Evolutionary conservation across 202 grass and related monocot genomes (phyloP), one percentile per base, ranked within the genome.

Genomic region (Schoenoplectus triqueter): DNA sequence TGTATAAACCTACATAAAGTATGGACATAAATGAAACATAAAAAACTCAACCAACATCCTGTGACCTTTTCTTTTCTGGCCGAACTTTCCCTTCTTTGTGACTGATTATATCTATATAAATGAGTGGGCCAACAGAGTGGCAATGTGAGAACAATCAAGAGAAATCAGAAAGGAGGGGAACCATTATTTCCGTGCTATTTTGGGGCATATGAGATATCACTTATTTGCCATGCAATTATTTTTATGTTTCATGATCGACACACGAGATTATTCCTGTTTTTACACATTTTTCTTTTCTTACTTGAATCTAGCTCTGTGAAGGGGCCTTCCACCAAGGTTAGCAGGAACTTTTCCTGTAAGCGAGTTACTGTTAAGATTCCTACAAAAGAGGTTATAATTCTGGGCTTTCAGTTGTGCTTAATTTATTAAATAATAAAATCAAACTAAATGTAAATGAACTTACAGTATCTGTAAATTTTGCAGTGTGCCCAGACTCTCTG

Each of bases 301-400:
- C 96, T 99, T 99, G 72, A 99, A 99, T 84, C 96, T 91, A 89
- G 92, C 93, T 86, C 96, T 87, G 86, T 96, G 96, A 57, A 99
- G 87, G 82, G 93, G 93, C 83, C 86, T 93, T 88, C 96, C 96
- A 52, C 96, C 96, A 18, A 99, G 85, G 74, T 64, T 94, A 76
- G 90, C 90, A 6, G 96, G 96, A 87, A 99, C 93, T 76, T 74
- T 94, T 88, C 96, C 96, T 41, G 96, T 94, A 73, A 96, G 89
- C 91, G 49, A 83, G 82, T 99, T 99, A 59, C 90, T 93, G 86
- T 99, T 99, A 69, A 99, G 90, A 86, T 99, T 92, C 69, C 96
- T 99, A 85, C n/a, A 73, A 68, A 84, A 55, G 10, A 85, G 3
- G 13, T 61, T 69, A 0, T 74, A 55, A 84, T 42, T 77, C 39